Conservation (phyloP, 2,329 filamentous ascomycete species). For the Pseudogymnoascus sp. region DNA sequence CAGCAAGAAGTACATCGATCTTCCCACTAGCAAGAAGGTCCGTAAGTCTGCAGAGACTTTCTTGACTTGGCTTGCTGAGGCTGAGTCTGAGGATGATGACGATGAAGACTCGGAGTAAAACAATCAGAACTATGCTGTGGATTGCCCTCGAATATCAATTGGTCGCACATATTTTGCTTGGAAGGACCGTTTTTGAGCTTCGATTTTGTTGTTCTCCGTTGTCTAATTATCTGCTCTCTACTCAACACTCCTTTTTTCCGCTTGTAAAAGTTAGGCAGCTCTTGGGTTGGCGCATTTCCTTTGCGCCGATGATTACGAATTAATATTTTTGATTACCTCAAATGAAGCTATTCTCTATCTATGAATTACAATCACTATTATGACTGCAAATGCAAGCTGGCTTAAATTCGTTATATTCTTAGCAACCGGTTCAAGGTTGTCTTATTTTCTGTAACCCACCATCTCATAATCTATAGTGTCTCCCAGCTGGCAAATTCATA, state of each 20-base stretch:
- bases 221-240: constrained; percentile 9
- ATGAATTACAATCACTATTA: constrained; percentile 11
- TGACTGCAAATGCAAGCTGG: constrained; percentile 2
- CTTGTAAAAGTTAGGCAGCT: constrained; percentile 7
- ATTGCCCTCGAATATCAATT: neutral
- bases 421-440: neutral
- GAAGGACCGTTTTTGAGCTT: neutral
- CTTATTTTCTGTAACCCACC: constrained; percentile 14
- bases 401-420: neutral
- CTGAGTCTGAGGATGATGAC: constrained; percentile 63
- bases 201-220: neutral
- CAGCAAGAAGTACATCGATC: constrained; percentile 96
- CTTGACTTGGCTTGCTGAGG: constrained; percentile 86
- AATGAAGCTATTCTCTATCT: constrained; percentile 9
- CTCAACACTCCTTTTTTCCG: neutral
- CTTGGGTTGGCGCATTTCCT: neutral
- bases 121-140: neutral
- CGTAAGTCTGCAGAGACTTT: constrained; percentile 92
- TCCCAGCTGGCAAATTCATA: constrained; percentile 27
- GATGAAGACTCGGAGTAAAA: constrained; percentile 45
- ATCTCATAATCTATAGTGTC: constrained; percentile 15
- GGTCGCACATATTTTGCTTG: constrained; percentile 5
- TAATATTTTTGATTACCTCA: constrained; percentile 10
- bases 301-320: constrained; percentile 4
- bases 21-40: constrained; percentile 85